Base-by-base conservation (phyloP, 2,329 filamentous ascomycete species). In the Phialophora expanda region DNA sequence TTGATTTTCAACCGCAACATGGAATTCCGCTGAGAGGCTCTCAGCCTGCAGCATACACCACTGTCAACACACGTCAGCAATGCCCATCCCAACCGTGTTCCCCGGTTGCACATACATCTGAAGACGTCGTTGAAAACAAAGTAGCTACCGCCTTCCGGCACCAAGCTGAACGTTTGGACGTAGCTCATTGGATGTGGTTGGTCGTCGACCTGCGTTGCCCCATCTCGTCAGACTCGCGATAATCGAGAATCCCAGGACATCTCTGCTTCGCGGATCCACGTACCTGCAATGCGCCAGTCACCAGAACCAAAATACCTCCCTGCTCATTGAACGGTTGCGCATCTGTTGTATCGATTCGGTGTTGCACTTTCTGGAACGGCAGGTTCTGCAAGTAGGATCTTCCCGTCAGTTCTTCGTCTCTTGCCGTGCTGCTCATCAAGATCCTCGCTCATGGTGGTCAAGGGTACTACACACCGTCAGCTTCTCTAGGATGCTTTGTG, bases 91-190 rank as follows among this genome's bases (percentile, higher is more conserved):
- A 28, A 50, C 26, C 22, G 30, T 24, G 30, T 20, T 11, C 24
- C 24, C 24, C n/a, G 50, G 38, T 8, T 62, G 11, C 46, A 62
- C 67, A 41, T 67, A 69, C 67, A 56, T 66, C 67, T 64, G 61
- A 98, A 98, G 78, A 98, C 82, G 79, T 98, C 94, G 84, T 98
- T 97, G 83, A 89, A 89, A 77, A 98, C 90, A 78, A 87, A 97
- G 84, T 90, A 97, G 80, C 85, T 88, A 73, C 88, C 89, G 30
- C 80, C 80, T 62, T 92, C 90, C 55, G 87, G 89, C 71, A 87
- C 80, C 69, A 98, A 89, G 80, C 96, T 90, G 86, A 98, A 98
- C 64, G 86, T 82, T 82, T 98, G 93, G 64, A 89, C 89, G 82
- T 93, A 99, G 85, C 87, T 93, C 90, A 97, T 95, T 53, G 92